phyloP scores from a whole-genome alignment of 495 filamentous ascomycete genomes.

The Podospora anserina region DNA sequence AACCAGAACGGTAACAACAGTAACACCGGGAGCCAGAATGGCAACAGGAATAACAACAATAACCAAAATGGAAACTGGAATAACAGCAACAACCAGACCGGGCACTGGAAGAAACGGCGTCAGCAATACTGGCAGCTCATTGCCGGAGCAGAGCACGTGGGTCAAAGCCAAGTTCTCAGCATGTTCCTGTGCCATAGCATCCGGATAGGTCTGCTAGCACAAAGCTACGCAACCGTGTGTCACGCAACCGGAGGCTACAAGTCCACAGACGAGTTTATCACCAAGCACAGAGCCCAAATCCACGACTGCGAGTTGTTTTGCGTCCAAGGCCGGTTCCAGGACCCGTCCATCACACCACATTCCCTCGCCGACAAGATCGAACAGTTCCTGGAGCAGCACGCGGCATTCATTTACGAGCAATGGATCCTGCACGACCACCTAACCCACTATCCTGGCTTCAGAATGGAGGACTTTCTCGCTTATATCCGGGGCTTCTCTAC shows the following conservation, averaged over 20 bases:
- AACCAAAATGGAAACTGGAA: not conserved
- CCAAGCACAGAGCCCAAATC: not conserved
- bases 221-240: not conserved
- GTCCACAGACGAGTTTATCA: not conserved
- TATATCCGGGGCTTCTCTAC: not conserved
- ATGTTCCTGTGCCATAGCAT: not conserved
- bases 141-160: not conserved
- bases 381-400: not conserved
- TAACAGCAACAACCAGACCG: not conserved
- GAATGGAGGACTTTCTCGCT: not conserved
- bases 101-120: not conserved
- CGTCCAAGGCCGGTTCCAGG: not conserved
- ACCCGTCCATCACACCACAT: not conserved
- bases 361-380: not conserved
- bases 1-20: constrained; percentile 6
- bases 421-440: not conserved
- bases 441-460: not conserved
- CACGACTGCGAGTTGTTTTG: not conserved
- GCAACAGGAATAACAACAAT: not conserved
- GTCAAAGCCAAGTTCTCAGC: not conserved
- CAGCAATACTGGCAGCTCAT: not conserved
- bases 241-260: not conserved
- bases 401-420: not conserved
- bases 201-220: not conserved
- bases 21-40: not conserved